These are phyloP conservation scores for Phaeosphaeriaceae sp. DNA, from an alignment of 2,329 filamentous ascomycete genomes.

Conservation along the genomic window DNA sequence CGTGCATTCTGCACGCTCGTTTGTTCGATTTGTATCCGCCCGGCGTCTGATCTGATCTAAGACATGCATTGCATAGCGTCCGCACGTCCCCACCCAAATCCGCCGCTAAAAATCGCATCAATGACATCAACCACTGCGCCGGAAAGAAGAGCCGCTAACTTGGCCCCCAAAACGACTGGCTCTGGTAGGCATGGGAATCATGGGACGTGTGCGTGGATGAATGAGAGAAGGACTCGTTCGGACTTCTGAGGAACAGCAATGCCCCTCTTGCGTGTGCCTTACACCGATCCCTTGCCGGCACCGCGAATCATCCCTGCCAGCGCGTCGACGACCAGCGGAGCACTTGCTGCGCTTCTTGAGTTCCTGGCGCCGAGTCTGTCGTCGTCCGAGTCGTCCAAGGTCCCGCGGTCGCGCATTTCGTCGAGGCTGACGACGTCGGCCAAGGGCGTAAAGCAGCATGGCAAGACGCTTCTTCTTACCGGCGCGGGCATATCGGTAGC, in stretches of 20 bases:
- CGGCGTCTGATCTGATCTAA: conserved; percentile 4
- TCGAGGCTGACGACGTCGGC: conserved; percentile 1
- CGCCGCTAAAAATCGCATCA: conserved; percentile 3
- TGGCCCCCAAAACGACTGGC: conserved; percentile 5
- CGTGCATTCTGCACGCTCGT: background rate
- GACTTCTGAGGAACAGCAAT: conserved; percentile 47
- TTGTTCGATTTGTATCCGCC: background rate
- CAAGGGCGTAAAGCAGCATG: conserved; percentile 41
- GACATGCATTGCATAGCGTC: conserved; percentile 1
- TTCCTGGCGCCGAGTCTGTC: conserved; percentile 68
- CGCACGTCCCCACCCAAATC: background rate
- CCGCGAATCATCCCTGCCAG: conserved; percentile 76
- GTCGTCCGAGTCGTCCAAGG: conserved; percentile 6
- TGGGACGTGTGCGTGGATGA: background rate
- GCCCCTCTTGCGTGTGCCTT: conserved; percentile 86
- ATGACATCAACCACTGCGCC: conserved; percentile 6
- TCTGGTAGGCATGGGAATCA: background rate
- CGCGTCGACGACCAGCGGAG: conserved; percentile 73
- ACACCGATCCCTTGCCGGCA: conserved; percentile 79
- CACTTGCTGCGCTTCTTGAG: conserved; percentile 75
- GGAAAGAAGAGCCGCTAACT: background rate
- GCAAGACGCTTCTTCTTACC: conserved; percentile 70
- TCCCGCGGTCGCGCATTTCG: conserved; percentile 9
- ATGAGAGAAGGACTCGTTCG: background rate
- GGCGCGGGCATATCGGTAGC: conserved; percentile 94